Base-by-base conservation (phyloP, 495 filamentous ascomycete species). In the Aspergillus saccharolyticus region DNA sequence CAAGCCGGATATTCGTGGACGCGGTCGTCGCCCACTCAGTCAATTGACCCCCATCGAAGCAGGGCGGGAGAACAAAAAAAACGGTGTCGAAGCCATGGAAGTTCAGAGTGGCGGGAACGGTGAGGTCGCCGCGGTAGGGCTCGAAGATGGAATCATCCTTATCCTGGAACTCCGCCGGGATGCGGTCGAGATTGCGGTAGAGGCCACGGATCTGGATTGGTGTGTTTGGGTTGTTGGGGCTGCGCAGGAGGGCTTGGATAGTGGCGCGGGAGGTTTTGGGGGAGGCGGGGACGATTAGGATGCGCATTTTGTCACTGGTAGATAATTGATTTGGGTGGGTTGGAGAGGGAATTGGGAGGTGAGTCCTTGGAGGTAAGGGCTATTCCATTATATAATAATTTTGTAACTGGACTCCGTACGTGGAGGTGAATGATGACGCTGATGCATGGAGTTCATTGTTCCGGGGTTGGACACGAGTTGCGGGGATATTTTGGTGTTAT, bases 121-220 rank as follows among this genome's bases (percentile, higher is more conserved):
- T n/a, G 18, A 59, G 12, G 21, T 54, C 51, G 30, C 56, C 56
- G 7, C 22, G n/a, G 14, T 43, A 33, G 20, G 56, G 30, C 3
- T 54, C 44, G 44, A 59, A 59, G 20, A 17, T 59, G 14, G 24
- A n/a, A n/a, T n/a, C n/a, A n/a, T n/a, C n/a, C n/a, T n/a, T n/a
- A n/a, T 42, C 17, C 1, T 28, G 30, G 45, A 59, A 54, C n/a
- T 54, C 57, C 14, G 16, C n/a, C 1, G 57, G 57, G 7, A 44
- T 52, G 15, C 45, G 33, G 24, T 50, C 33, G 20, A 21, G 45
- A 30, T 59, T 46, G 44, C 57, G 52, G 44, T 59, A 59, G 30
- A 59, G 24, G 28, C 28, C 57, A 20, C 20, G 45, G 12, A 54
- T 42, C 1, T 30, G 16, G 9, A 50, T 3, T 2, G 49, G 19